Conservation (phyloP, 1,284 basidiomycete genomes). For the Limonomyces culmigenus region DNA sequence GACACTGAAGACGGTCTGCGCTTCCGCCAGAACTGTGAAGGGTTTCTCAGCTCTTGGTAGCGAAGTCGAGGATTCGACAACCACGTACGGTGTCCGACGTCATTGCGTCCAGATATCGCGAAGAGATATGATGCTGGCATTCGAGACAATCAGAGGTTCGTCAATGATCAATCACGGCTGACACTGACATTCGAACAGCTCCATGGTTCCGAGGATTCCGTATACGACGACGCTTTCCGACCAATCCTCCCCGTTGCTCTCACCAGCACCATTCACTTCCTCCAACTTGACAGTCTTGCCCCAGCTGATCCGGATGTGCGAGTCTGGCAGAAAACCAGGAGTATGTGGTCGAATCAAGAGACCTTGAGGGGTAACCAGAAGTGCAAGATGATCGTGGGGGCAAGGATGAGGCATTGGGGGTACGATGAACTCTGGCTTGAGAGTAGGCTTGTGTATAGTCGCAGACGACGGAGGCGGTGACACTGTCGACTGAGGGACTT, state of each 20-base stretch:
- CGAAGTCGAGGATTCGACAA: too few relatives aligned
- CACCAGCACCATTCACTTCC: conserved; percentile 23
- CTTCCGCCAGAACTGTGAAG: conserved; percentile 42
- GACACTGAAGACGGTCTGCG: conserved; percentile 42
- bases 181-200: conserved; percentile 45
- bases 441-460: conserved; percentile 12
- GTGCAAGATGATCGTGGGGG: conserved; percentile 46
- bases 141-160: not conserved
- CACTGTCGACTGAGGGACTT: too few relatives aligned
- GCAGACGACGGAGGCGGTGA: too few relatives aligned
- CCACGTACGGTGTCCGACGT: conserved; percentile 44
- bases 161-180: conserved; percentile 1
- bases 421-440: conserved; percentile 46
- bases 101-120: conserved; percentile 40
- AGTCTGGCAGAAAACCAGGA: conserved; percentile 15
- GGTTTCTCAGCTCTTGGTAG: too few relatives aligned
- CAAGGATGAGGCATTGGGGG: conserved; percentile 56
- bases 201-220: conserved; percentile 55
- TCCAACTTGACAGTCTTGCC: conserved; percentile 38
- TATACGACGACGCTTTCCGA: conserved; percentile 38
- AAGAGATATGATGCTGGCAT: conserved; percentile 52
- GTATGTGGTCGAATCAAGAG: conserved; percentile 44
- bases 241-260: conserved; percentile 28
- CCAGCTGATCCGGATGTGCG: conserved; percentile 44
- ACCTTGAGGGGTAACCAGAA: conserved; percentile 40